A percentile compares a stretch with the other conserved stretches of the same genome.
These are phyloP conservation scores for Pulveroboletus sp. DNA, from an alignment of 768 basidiomycete species.

Conservation along the genomic window DNA sequence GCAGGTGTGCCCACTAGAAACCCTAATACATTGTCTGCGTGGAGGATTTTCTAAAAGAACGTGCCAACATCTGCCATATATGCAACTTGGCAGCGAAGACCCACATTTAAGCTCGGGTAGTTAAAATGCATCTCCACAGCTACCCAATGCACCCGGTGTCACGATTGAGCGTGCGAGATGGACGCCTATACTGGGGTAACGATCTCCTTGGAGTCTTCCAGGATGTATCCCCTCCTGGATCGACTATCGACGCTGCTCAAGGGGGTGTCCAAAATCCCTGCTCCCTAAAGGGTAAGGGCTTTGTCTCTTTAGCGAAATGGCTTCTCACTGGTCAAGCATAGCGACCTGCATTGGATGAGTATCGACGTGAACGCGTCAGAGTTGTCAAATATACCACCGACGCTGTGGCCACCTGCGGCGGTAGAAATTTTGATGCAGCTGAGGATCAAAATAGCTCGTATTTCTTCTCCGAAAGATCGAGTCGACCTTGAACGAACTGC, in stretches of 20 bases:
- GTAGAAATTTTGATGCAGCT: background rate
- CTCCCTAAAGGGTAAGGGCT: background rate
- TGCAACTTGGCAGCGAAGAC: no score
- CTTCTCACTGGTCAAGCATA: background rate
- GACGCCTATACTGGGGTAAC: no score
- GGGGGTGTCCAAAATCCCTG: no score
- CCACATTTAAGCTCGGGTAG: no score
- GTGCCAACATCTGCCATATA: no score
- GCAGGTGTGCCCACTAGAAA: no score
- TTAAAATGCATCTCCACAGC: no score
- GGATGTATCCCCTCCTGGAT: background rate
- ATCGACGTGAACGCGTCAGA: conserved; percentile 6
- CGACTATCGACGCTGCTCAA: background rate
- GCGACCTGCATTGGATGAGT: background rate
- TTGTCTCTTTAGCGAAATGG: background rate
- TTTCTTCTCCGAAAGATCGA: background rate
- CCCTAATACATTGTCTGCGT: no score
- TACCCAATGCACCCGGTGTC: no score
- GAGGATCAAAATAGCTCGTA: background rate
- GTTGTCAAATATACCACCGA: background rate
- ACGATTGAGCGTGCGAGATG: no score
- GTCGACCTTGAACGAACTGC: background rate
- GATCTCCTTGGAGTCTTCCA: no score
- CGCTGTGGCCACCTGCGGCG: background rate
- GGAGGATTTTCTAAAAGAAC: no score